These are phyloP conservation scores for Globisporangium solare DNA, from an alignment of 352 stramenopile genomes.

Conservation along the genomic window DNA sequence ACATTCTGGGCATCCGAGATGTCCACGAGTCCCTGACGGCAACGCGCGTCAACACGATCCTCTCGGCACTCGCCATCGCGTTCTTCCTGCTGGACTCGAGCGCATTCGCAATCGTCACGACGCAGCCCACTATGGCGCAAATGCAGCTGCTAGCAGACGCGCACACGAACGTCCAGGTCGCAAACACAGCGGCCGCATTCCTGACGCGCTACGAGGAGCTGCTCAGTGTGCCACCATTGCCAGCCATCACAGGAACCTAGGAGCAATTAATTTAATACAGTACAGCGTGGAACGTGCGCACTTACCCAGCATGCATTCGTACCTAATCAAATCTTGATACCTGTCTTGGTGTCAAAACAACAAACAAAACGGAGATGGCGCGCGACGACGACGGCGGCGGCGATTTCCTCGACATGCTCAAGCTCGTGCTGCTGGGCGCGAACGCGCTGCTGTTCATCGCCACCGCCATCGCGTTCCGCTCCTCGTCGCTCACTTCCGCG, in stretches of 20 bases:
- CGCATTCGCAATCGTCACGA: slow-evolving; percentile 38
- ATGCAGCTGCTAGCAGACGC: slow-evolving; percentile 25
- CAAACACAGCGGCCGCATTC: slow-evolving; percentile 47
- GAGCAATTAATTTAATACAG: too few species aligned
- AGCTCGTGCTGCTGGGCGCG: slow-evolving; percentile 48
- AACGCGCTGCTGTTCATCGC: slow-evolving; percentile 60
- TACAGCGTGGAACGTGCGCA: neutral
- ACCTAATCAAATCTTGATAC: neutral
- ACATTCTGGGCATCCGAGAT: slow-evolving; percentile 26
- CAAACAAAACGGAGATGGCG: slow-evolving; percentile 14
- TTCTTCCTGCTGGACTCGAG: slow-evolving; percentile 70
- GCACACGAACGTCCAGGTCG: slow-evolving; percentile 36
- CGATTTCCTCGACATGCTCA: slow-evolving; percentile 47
- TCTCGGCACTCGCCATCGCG: slow-evolving; percentile 51
- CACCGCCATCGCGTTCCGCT: slow-evolving; percentile 31
- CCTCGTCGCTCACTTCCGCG: neutral
- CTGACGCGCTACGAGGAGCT: slow-evolving; percentile 41
- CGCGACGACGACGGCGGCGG: slow-evolving; percentile 3
- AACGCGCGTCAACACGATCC: slow-evolving; percentile 30
- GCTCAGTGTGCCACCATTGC: slow-evolving; percentile 7
- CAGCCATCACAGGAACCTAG: neutral
- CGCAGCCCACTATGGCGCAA: slow-evolving; percentile 21
- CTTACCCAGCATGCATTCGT: neutral
- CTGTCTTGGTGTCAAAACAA: neutral
- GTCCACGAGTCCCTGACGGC: slow-evolving; percentile 5